Base-by-base conservation (phyloP, 2,329 filamentous ascomycete species). In the Colletotrichum sp. region DNA sequence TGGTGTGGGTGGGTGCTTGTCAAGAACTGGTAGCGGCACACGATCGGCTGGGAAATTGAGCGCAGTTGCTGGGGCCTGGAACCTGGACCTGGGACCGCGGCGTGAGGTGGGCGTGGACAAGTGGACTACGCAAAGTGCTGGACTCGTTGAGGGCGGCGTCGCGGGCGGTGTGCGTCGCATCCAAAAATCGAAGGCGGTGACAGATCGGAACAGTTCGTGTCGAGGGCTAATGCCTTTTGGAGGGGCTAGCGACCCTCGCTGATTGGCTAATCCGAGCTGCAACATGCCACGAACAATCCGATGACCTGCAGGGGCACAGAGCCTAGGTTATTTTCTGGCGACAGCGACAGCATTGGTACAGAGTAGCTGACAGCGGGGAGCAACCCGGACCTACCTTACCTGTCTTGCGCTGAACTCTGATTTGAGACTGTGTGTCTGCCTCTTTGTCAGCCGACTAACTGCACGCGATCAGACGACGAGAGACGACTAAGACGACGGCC, bases 151-250 rank as follows among this genome's bases (percentile, higher is more conserved):
- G 39, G 18, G 30, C 62, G 62, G 62, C 32, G 32, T 16, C 49
- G 36, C 13, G 57, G 66, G 57, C 68, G 39, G 72, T 75, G 72
- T 72, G 70, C 32, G 70, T 74, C 59, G 74, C 71, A 64, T 36
- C 59, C 59, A 34, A 69, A 64, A 60, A 69, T 64, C 68, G 73
- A 63, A 72, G 63, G 73, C 73, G 71, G 71, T 76, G 74, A 74
- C 64, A 49, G 57, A 73, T 68, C 73, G 59, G 73, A 73, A 73
- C 62, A 52, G 73, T 63, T 63, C 39, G 63, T 68, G 21, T 66
- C 32, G 28, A 49, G 26, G 26, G 70, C 36, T 34, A 64, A 59
- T 36, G 21, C 39, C 64, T 36, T 13, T 15, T 21, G 18, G 70
- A 34, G 70, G 74, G 64, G 70, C 34, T 13, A n/a, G 57, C 32